Evolutionary conservation across 2,329 filamentous ascomycete species (phyloP), one percentile per base, ranked within the genome.

Genomic region (Colletotrichum scovillei): DNA sequence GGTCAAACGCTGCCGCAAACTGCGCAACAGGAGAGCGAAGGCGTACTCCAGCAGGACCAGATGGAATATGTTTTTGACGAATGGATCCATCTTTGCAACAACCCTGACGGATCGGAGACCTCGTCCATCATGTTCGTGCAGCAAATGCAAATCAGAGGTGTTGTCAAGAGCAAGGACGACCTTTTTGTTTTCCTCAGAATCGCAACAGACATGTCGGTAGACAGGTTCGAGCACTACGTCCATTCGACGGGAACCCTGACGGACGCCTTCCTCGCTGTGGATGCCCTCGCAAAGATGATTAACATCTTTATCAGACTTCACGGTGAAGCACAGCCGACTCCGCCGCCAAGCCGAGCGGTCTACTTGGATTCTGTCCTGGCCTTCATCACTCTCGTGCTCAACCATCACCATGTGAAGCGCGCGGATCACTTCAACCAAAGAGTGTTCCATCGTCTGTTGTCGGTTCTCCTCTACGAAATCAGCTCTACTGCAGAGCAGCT

Each of bases 61-160:
- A 91, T 97, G 83, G 95, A 97, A 77, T 98, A 99, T 80, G 89
- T 98, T 24, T 98, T 99, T 79, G 95, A 96, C 56, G 97, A 99
- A 84, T 99, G 97, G 97, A 90, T 96, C 32, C 92, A 93, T 73
- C 89, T 98, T 8, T 93, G 89, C 84, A 93, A 93, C 81, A 94
- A 95, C 77, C 89, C 91, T n/a, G 91, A 92, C 76, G 91, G 92
- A 4, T 92, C 92, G 4, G 93, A 95, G 74, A 93, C 93, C 79
- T 90, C 92, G 0, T 87, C 92, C 67, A 85, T 89, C 6, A 90
- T 94, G 1, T 98, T 98, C 82, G 90, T 98, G 58, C 91, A 93
- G 78, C 96, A 98, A 81, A 86, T 98, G 79, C 93, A 96, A 78
- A 88, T 92, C 69, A 90, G 90, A 76, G 90, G 93, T 74, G 86